phyloP scores from a whole-genome alignment of 257 asterid genomes.

The Haberlea rhodopensis region DNA sequence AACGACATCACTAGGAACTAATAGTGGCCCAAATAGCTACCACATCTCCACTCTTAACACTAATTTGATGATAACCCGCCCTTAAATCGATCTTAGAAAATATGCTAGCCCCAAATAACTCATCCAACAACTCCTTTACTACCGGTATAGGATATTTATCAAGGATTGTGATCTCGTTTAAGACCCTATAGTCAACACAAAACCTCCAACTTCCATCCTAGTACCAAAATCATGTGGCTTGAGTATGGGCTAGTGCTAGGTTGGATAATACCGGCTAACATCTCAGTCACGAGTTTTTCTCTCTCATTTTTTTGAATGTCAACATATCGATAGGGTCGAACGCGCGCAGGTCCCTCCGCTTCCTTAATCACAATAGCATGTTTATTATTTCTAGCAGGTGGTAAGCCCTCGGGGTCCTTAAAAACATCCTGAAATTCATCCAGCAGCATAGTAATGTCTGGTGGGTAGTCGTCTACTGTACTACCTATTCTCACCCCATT shows the following conservation, averaged over 20 bases:
- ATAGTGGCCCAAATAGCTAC: not conserved
- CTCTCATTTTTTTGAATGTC: no score
- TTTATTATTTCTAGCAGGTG: no score
- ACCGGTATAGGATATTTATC: not conserved
- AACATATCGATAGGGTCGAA: no score
- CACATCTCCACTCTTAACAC: not conserved
- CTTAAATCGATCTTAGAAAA: constrained; percentile 1
- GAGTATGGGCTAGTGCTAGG: not conserved
- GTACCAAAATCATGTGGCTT: not conserved
- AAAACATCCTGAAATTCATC: no score
- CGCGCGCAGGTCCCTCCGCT: no score
- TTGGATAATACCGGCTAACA: no score
- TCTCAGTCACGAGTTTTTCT: no score
- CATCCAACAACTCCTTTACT: not conserved
- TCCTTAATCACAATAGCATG: no score
- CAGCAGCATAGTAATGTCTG: no score
- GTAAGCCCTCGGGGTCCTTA: no score
- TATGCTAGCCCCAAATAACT: not conserved
- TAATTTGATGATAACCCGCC: not conserved
- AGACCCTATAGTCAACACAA: not conserved
- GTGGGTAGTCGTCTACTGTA: no score
- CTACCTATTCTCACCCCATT: no score
- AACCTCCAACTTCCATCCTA: not conserved
- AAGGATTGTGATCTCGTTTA: not conserved
- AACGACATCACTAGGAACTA: not conserved